These are phyloP conservation scores for Rhodotorula sp. DNA, from an alignment of 1,284 basidiomycete genomes.

Conservation along the genomic window DNA sequence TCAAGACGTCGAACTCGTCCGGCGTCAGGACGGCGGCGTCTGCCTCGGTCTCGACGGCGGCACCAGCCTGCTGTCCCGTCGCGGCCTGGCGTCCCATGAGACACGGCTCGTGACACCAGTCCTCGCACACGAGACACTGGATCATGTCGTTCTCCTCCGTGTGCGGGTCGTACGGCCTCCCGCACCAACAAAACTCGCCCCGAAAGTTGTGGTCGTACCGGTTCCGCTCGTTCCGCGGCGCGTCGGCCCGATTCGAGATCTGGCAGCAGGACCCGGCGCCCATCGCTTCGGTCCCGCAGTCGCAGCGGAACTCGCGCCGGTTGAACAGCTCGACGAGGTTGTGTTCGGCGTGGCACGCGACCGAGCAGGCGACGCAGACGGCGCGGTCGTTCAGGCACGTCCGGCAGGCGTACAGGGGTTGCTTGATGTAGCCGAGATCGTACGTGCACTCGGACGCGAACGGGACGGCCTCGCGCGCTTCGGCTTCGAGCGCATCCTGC, in stretches of 20 bases:
- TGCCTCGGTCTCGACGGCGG: slow-evolving; percentile 9
- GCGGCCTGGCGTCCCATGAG: slow-evolving; percentile 31
- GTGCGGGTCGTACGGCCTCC: slow-evolving; percentile 50
- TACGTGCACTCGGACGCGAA: slow-evolving; percentile 49
- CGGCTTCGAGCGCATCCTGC: slow-evolving; percentile 48
- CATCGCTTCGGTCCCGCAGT: slow-evolving; percentile 43
- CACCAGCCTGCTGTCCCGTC: background rate
- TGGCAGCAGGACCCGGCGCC: slow-evolving; percentile 33
- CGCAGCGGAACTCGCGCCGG: slow-evolving; percentile 42
- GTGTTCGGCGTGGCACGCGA: slow-evolving; percentile 49
- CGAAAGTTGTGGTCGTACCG: slow-evolving; percentile 49
- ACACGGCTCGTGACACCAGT: slow-evolving; percentile 52
- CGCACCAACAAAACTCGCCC: slow-evolving; percentile 51
- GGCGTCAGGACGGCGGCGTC: slow-evolving; percentile 16
- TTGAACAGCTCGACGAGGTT: slow-evolving; percentile 45
- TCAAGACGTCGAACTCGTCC: slow-evolving; percentile 42
- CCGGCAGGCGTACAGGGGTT: slow-evolving; percentile 49
- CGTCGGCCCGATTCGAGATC: slow-evolving; percentile 34
- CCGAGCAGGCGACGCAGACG: slow-evolving; percentile 51
- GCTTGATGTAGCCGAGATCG: slow-evolving; percentile 47
- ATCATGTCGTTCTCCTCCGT: slow-evolving; percentile 46
- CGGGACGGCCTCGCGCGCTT: slow-evolving; percentile 50
- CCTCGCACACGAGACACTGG: slow-evolving; percentile 51
- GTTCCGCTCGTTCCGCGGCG: slow-evolving; percentile 30
- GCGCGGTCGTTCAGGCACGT: slow-evolving; percentile 46